Evolutionary conservation across 208 protist species (phyloP), one percentile per base, ranked within the genome.

Genomic region (Pavlovales sp.): DNA sequence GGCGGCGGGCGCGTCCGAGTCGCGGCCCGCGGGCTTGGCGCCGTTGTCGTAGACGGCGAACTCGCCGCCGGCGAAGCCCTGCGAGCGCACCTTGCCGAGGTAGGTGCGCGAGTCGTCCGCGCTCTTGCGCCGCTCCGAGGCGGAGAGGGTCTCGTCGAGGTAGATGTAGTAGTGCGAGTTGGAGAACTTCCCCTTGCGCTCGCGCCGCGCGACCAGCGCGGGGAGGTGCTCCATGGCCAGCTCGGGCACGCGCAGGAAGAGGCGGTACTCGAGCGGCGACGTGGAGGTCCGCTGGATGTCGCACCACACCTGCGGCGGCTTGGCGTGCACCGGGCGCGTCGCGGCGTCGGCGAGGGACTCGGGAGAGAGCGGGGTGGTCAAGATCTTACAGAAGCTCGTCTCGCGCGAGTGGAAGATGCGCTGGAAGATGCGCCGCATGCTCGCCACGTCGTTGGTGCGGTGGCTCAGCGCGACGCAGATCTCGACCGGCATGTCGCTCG

Each of bases 41-140:
- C 77, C 77, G 36, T 81, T 38, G 39, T 81, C 77, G 77, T 81
- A 81, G 8, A 32, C 26, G n/a, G 36, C 39, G 39, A 81, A 81
- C n/a, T 81, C 28, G 39, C n/a, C 77, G 77, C 77, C 77, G 77
- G 39, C 36, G 10, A 81, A 38, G 77, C 39, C 36, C 18, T 81
- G 36, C 77, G 77, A 81, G 77, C 77, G 77, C 39, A 81, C 39
- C 39, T 46, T 81, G 38, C 77, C 77, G 22, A 32, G 32, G 26
- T 37, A 81, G 39, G 46, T 10, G 57, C 57, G 39, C 34, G 30
- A 8, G 76, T n/a, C 76, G 26, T 14, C n/a, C 7, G 36, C 7
- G 39, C 8, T n/a, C 22, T 11, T 7, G 20, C 36, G 5, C 18
- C 28, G 38, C 38, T n/a, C 77, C 39, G 36, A 10, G 22, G n/a